Conservation (phyloP, 805 yeast genomes). For the Kluyveromyces nonfermentans region DNA sequence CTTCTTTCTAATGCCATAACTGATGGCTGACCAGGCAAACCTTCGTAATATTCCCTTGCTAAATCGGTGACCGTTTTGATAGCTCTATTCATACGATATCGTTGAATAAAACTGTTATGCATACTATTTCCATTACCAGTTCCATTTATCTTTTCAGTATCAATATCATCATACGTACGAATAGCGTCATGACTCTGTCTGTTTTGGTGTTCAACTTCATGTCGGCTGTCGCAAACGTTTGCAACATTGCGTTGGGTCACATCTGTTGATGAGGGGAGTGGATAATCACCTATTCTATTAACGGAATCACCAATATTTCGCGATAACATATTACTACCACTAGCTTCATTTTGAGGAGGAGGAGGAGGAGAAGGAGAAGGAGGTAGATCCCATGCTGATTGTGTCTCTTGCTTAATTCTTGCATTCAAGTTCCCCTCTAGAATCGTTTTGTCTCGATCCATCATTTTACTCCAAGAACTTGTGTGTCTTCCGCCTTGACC, state of each 20-base stretch:
- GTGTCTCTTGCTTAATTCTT: not conserved
- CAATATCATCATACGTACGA: not conserved
- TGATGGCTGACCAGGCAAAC: conserved; percentile 22
- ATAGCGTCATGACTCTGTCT: not conserved
- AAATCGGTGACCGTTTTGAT: conserved; percentile 19
- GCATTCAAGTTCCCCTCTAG: not conserved
- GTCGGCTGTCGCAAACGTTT: not conserved
- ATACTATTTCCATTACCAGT: not conserved
- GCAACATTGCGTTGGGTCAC: not conserved
- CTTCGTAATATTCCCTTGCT: conserved; percentile 25
- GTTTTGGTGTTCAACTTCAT: no score
- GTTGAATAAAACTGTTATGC: not conserved
- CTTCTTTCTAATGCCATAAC: conserved; percentile 19
- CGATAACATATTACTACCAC: not conserved
- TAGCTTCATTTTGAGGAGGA: not conserved
- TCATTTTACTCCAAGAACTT: not conserved
- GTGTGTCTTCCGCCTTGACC: not conserved
- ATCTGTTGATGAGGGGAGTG: not conserved
- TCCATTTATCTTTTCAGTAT: not conserved
- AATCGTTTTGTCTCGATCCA: conserved; percentile 2
- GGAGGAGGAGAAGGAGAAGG: not conserved
- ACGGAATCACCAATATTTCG: not conserved
- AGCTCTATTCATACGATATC: conserved; percentile 19
- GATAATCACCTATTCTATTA: not conserved
- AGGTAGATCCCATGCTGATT: not conserved